Conservation (phyloP, 1,284 basidiomycete species). For the Hemileia vastatrix region DNA sequence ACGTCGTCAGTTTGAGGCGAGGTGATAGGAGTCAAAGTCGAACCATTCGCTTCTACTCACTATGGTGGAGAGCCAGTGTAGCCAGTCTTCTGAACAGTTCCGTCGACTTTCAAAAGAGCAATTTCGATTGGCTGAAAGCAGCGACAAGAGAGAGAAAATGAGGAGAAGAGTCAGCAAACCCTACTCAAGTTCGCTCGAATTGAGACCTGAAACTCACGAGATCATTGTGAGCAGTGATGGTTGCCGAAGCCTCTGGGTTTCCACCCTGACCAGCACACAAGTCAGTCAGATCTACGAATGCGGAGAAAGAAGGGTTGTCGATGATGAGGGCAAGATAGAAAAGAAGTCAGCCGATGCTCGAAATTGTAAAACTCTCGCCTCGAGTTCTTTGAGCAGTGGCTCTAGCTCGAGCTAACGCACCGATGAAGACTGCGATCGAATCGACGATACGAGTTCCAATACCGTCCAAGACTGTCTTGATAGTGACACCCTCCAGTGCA, state of each 20-base stretch:
- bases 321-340: not conserved
- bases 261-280: not conserved
- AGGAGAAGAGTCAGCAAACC: not conserved
- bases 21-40: too few relatives aligned
- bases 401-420: too few relatives aligned
- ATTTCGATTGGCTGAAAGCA: too few relatives aligned
- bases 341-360: not conserved
- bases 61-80: not conserved
- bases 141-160: too few relatives aligned
- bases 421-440: not conserved
- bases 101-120: too few relatives aligned
- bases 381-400: not conserved
- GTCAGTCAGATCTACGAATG: not conserved
- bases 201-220: not conserved
- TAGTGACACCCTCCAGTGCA: conserved; percentile 54
- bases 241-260: not conserved
- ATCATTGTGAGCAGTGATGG: not conserved
- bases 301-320: too few relatives aligned
- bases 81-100: not conserved
- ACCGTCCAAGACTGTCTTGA: conserved; percentile 52
- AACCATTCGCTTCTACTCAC: too few relatives aligned
- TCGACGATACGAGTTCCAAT: conserved; percentile 33
- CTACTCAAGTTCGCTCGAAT: not conserved
- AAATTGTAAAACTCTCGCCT: not conserved
- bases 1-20: too few relatives aligned